phyloP scores from a whole-genome alignment of 2,329 filamentous ascomycete genomes.

The Thelonectria blattea region DNA sequence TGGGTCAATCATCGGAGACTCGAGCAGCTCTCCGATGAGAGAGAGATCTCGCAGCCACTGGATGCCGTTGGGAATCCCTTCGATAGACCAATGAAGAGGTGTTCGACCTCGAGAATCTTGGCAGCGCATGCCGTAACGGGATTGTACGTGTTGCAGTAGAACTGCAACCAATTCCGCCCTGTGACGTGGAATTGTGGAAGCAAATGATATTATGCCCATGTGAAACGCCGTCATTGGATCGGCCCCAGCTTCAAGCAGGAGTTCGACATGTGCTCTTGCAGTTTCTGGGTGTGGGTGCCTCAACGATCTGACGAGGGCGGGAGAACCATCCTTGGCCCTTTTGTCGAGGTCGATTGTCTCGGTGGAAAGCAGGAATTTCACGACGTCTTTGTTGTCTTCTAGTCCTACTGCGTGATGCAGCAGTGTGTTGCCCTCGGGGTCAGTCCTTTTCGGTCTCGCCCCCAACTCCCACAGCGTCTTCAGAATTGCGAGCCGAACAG shows the following conservation, averaged over 20 bases:
- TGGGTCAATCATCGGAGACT: too few relatives aligned
- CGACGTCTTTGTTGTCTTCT: not conserved
- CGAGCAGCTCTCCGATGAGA: too few relatives aligned
- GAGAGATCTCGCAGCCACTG: too few relatives aligned
- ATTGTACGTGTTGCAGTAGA: too few relatives aligned
- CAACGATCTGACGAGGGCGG: not conserved
- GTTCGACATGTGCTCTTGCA: not conserved
- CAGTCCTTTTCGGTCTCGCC: not conserved
- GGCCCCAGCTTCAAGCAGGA: constrained; percentile 9
- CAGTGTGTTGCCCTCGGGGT: not conserved
- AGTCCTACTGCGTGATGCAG: not conserved
- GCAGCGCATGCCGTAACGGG: too few relatives aligned
- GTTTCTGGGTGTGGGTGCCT: not conserved
- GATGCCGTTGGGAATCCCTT: too few relatives aligned
- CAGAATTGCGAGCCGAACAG: not conserved
- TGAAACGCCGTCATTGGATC: not conserved
- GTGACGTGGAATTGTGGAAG: not conserved
- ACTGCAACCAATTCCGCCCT: too few relatives aligned
- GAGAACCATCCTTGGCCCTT: not conserved
- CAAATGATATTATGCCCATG: not conserved
- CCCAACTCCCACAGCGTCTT: not conserved
- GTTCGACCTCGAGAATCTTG: too few relatives aligned
- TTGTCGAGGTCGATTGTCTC: not conserved
- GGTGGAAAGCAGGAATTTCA: not conserved
- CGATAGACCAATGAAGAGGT: too few relatives aligned